phyloP scores from a whole-genome alignment of 2,329 filamentous ascomycete species.

The Ascochyta viciae-villosae region DNA sequence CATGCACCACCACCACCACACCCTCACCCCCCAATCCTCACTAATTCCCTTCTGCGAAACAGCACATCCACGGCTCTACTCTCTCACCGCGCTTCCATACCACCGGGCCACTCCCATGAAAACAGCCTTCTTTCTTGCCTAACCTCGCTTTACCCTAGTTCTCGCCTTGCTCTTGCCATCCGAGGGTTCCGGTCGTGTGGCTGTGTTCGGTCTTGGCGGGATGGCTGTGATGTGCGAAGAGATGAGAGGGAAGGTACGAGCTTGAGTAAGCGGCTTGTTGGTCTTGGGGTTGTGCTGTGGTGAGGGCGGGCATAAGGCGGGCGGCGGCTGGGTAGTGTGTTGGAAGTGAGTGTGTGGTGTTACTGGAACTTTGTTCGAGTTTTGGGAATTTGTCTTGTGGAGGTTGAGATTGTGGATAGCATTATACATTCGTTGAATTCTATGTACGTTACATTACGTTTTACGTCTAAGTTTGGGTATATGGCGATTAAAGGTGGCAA shows the following conservation, averaged over 20 bases:
- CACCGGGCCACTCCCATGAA: too few species aligned
- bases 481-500: background rate
- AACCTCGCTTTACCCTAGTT: too few species aligned
- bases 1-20: too few species aligned
- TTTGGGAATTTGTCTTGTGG: background rate
- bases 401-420: background rate
- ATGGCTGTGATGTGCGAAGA: background rate
- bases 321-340: background rate
- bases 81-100: too few species aligned
- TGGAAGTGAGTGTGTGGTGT: background rate
- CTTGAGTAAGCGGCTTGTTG: background rate
- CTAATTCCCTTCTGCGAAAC: too few species aligned
- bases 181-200: too few species aligned
- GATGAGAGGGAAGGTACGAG: background rate
- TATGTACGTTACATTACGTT: slow-evolving; percentile 4
- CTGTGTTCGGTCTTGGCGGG: too few species aligned
- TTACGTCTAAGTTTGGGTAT: slow-evolving; percentile 6
- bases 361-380: background rate
- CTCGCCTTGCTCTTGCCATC: too few species aligned
- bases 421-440: background rate
- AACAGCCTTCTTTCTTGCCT: too few species aligned
- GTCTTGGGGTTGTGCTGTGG: background rate
- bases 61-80: too few species aligned
- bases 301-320: background rate
- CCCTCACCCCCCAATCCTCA: too few species aligned